Percentiles rank a stretch among this genome's conserved stretches.
These are phyloP conservation scores for Musa acuminata DNA, from an alignment of 176 grass and related monocot species.

Conservation along the genomic window DNA sequence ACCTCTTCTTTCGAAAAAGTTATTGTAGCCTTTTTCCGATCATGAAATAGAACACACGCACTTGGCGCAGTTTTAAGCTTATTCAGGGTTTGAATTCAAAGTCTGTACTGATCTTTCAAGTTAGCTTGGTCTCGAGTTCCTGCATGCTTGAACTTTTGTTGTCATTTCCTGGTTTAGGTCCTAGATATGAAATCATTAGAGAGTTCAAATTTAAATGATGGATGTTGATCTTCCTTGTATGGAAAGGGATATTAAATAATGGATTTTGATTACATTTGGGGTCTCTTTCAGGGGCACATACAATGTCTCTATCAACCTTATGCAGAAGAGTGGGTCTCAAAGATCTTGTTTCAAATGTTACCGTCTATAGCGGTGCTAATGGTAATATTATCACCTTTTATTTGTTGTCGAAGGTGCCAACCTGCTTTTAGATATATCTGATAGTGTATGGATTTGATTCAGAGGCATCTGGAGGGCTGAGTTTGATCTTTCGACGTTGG, in stretches of 20 bases:
- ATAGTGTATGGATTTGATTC: conserved; percentile 15
- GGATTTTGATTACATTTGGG: neutral
- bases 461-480: conserved; percentile 59
- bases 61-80: too few relatives aligned
- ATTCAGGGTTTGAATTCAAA: too few relatives aligned
- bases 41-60: too few relatives aligned
- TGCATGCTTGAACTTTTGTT: too few relatives aligned
- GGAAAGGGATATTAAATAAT: neutral
- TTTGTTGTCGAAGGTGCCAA: conserved; percentile 5
- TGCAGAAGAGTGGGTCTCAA: conserved; percentile 61
- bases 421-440: neutral
- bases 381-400: conserved; percentile 24
- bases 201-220: too few relatives aligned
- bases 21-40: too few relatives aligned
- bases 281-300: neutral
- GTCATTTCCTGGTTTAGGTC: too few relatives aligned
- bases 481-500: conserved; percentile 68
- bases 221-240: too few relatives aligned
- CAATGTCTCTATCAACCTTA: conserved; percentile 45
- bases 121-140: too few relatives aligned
- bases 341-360: conserved; percentile 58
- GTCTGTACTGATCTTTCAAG: too few relatives aligned
- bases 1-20: too few relatives aligned
- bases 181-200: too few relatives aligned
- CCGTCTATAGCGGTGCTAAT: conserved; percentile 33